A percentile compares a stretch with the other conserved stretches of the same genome.
These are phyloP conservation scores for Fagus crenata DNA, from an alignment of 306 rosid genomes.

Conservation along the genomic window DNA sequence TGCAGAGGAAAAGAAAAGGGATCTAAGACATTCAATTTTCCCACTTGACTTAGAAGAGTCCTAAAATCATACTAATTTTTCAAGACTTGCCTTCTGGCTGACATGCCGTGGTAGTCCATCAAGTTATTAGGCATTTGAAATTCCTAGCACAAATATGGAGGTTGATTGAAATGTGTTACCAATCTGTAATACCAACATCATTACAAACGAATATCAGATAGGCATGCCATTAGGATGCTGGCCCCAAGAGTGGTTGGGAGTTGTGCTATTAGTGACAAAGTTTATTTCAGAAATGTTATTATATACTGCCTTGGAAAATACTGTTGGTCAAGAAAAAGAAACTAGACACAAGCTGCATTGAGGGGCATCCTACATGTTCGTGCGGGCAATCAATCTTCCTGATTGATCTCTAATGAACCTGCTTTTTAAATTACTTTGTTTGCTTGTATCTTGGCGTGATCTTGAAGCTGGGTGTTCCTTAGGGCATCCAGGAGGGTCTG, in stretches of 20 bases:
- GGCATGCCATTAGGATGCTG: background rate
- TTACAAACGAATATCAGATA: background rate
- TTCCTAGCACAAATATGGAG: background rate
- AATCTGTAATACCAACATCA: background rate
- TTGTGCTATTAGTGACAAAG: background rate
- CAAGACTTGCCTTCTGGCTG: slow-evolving; percentile 17
- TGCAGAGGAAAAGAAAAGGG: slow-evolving; percentile 15
- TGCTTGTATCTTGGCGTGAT: background rate
- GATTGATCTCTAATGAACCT: background rate
- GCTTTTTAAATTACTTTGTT: background rate
- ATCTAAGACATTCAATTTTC: slow-evolving; percentile 21
- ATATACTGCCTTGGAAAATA: background rate
- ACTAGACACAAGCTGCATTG: background rate
- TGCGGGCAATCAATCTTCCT: background rate
- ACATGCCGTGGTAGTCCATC: background rate
- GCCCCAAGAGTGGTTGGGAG: slow-evolving; percentile 12
- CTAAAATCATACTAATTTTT: slow-evolving; percentile 4
- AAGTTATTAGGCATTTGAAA: slow-evolving; percentile 1
- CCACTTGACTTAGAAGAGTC: slow-evolving; percentile 25
- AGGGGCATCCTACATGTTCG: slow-evolving; percentile 11
- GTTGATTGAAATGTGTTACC: slow-evolving; percentile 1
- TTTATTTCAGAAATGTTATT: background rate
- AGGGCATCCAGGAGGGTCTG: background rate
- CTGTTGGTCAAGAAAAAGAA: background rate
- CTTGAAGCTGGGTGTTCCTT: background rate